Evolutionary conservation across 164 flowering plant genomes (phyloP).

Genomic region (Annona squamosa): DNA sequence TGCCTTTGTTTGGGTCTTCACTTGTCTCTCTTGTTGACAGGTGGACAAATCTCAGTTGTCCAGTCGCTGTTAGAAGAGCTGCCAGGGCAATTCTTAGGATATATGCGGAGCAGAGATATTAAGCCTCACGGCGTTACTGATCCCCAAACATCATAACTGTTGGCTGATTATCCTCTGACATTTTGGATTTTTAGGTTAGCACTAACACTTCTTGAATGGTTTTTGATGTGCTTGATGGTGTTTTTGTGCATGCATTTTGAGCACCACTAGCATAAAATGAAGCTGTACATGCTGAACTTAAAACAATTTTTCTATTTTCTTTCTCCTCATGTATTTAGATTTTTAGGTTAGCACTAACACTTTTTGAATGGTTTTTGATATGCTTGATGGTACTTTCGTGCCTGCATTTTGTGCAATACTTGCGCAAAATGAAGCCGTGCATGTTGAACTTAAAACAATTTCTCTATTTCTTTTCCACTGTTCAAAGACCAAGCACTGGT

Average conservation of each 20-base stretch:
- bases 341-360: neutral
- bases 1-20: neutral
- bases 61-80: slow-evolving; percentile 18
- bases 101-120: slow-evolving; percentile 16
- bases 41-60: slow-evolving; percentile 15
- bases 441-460: neutral
- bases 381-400: neutral
- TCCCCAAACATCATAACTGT: neutral
- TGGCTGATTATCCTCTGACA: neutral
- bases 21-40: slow-evolving; percentile 2
- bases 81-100: slow-evolving; percentile 15
- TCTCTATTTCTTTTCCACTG: neutral
- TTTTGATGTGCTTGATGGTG: neutral
- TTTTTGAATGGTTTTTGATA: neutral
- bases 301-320: neutral
- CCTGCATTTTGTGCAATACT: neutral
- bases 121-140: slow-evolving; percentile 1
- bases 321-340: neutral
- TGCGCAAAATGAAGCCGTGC: neutral
- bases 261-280: neutral
- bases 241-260: neutral
- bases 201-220: neutral
- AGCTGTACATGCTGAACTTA: neutral
- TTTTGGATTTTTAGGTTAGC: neutral
- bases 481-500: no score